These are phyloP conservation scores for Coniella vitis DNA, from an alignment of 2,329 filamentous ascomycete species.

Conservation along the genomic window DNA sequence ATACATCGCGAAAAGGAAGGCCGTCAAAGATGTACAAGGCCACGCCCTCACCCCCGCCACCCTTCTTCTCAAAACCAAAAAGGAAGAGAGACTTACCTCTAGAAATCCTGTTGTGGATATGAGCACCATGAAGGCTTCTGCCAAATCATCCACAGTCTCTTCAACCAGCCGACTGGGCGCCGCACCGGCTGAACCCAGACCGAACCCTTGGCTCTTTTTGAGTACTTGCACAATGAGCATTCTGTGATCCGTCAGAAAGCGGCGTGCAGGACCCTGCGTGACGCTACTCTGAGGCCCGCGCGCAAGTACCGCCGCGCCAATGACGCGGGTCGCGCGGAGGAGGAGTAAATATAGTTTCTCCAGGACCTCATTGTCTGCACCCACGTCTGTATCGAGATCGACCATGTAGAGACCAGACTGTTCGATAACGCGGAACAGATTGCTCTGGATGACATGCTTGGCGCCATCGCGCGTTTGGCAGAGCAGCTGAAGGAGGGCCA, in stretches of 20 bases:
- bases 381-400: slow-evolving; percentile 85
- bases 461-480: slow-evolving; percentile 81
- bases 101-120: slow-evolving; percentile 78
- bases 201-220: slow-evolving; percentile 77
- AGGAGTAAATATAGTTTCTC: slow-evolving; percentile 80
- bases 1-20: too few relatives aligned
- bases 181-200: slow-evolving; percentile 17
- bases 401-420: slow-evolving; percentile 79
- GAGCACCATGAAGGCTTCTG: slow-evolving; percentile 77
- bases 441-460: slow-evolving; percentile 78
- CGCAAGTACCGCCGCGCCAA: slow-evolving; percentile 74
- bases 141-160: slow-evolving; percentile 65
- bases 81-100: slow-evolving; percentile 55
- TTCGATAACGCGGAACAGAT: slow-evolving; percentile 74
- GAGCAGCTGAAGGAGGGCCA: slow-evolving; percentile 77
- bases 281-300: slow-evolving; percentile 83
- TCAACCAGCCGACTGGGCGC: slow-evolving; percentile 33
- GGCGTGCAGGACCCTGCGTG: slow-evolving; percentile 56
- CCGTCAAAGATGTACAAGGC: too few relatives aligned
- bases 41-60: too few relatives aligned
- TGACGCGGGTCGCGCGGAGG: slow-evolving; percentile 70
- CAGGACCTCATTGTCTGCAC: slow-evolving; percentile 60
- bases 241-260: slow-evolving; percentile 76
- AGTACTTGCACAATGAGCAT: slow-evolving; percentile 81
- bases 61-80: too few relatives aligned